These are phyloP conservation scores for Apiospora pterosperma DNA, from an alignment of 2,329 filamentous ascomycete genomes.

Conservation along the genomic window DNA sequence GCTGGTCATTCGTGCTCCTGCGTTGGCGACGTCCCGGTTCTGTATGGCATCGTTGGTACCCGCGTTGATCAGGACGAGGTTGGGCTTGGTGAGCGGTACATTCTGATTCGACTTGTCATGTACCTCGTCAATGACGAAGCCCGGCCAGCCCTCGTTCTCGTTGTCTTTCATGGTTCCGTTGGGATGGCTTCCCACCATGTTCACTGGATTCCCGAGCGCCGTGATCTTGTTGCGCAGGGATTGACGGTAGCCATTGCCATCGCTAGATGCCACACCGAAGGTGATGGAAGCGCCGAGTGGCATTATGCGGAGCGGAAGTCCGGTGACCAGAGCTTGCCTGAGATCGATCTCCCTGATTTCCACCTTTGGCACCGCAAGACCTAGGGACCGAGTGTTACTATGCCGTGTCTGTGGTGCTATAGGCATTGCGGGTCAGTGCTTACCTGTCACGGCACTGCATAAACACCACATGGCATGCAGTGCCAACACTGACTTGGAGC, in stretches of 20 bases:
- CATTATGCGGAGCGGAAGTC: conserved; percentile 29
- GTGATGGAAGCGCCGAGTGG: conserved; percentile 37
- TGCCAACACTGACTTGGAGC: not conserved
- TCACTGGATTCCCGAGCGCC: conserved; percentile 25
- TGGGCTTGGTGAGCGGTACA: conserved; percentile 27
- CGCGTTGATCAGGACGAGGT: conserved; percentile 34
- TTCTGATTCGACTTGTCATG: conserved; percentile 24
- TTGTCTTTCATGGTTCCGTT: conserved; percentile 33
- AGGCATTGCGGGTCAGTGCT: not conserved
- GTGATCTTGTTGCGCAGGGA: conserved; percentile 30
- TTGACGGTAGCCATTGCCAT: conserved; percentile 34
- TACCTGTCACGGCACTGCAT: not conserved
- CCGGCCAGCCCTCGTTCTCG: conserved; percentile 33
- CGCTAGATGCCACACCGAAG: conserved; percentile 27
- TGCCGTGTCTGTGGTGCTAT: not conserved
- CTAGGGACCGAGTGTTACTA: not conserved
- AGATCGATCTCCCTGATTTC: not conserved
- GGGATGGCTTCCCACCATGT: conserved; percentile 34
- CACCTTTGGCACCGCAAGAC: not conserved
- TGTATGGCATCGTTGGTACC: conserved; percentile 38
- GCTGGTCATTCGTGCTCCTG: conserved; percentile 22
- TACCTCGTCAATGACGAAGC: conserved; percentile 31
- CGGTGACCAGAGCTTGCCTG: conserved; percentile 13
- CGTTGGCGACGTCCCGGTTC: conserved; percentile 24
- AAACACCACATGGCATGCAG: not conserved